Percentiles rank a stretch among this genome's conserved stretches.
phyloP scores from a whole-genome alignment of 805 yeast genomes.

The Hanseniaspora pseudoguilliermondii region DNA sequence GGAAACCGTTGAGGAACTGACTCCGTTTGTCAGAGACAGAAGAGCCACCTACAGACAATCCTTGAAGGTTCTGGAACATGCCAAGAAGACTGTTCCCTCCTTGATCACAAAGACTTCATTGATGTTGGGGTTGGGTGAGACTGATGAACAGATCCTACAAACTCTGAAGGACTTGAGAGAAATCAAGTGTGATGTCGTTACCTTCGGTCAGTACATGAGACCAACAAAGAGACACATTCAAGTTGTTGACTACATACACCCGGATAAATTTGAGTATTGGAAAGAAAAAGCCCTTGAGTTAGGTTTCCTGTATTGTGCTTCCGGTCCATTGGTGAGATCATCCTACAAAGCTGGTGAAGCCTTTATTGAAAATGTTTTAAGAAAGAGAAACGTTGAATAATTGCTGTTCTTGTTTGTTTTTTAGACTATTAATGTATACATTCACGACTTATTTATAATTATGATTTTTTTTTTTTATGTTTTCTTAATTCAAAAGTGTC shows the following conservation, averaged over 20 bases:
- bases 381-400: slow-evolving; percentile 40
- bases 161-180: slow-evolving; percentile 66
- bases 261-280: slow-evolving; percentile 93
- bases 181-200: slow-evolving; percentile 79
- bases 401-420: background rate
- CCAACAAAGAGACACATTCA: slow-evolving; percentile 98
- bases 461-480: background rate
- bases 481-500: background rate
- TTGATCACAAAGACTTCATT: slow-evolving; percentile 84
- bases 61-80: slow-evolving; percentile 60
- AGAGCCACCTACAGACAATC: slow-evolving; percentile 92
- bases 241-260: slow-evolving; percentile 87
- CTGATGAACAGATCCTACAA: slow-evolving; percentile 73
- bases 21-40: slow-evolving; percentile 92
- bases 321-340: slow-evolving; percentile 93
- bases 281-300: slow-evolving; percentile 68
- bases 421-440: background rate
- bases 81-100: slow-evolving; percentile 62
- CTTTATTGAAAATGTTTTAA: slow-evolving; percentile 83
- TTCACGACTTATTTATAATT: background rate
- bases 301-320: slow-evolving; percentile 93
- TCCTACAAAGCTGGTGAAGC: slow-evolving; percentile 98
- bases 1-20: slow-evolving; percentile 89
- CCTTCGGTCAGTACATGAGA: slow-evolving; percentile 98
- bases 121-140: slow-evolving; percentile 95